Conservation (phyloP, 106 monocot genomes). For the Acanthochlamys bracteata region DNA sequence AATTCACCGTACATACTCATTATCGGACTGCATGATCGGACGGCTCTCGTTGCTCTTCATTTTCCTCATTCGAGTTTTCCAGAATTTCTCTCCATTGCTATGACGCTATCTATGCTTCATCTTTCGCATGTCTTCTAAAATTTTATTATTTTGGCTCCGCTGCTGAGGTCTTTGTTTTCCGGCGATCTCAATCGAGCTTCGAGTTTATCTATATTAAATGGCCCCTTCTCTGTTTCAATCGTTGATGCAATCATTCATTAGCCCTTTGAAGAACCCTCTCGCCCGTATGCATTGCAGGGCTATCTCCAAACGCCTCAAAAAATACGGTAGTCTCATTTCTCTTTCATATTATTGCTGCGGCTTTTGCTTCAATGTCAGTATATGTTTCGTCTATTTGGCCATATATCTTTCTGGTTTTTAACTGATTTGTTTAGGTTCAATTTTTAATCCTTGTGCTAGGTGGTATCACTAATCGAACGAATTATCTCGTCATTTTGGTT, state of each 20-base stretch:
- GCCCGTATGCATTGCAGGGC: slow-evolving; percentile 67
- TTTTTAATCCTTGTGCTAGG: too few relatives aligned
- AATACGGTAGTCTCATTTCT: slow-evolving; percentile 37
- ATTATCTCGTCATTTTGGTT: too few relatives aligned
- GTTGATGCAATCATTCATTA: slow-evolving; percentile 40
- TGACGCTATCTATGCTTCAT: too few relatives aligned
- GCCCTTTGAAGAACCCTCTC: slow-evolving; percentile 70
- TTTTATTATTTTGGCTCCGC: too few relatives aligned
- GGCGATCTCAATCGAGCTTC: too few relatives aligned
- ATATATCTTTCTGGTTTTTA: neutral
- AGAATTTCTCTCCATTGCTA: too few relatives aligned
- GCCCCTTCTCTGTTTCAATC: slow-evolving; percentile 13
- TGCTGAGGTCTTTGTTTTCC: too few relatives aligned
- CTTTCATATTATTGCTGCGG: neutral
- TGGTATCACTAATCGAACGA: neutral
- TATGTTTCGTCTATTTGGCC: neutral
- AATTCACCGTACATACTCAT: too few relatives aligned
- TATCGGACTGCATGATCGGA: too few relatives aligned
- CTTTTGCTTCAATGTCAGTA: neutral
- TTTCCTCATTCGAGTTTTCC: too few relatives aligned
- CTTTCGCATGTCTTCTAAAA: too few relatives aligned
- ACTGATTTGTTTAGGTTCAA: neutral
- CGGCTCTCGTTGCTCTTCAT: too few relatives aligned
- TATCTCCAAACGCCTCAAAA: slow-evolving; percentile 61
- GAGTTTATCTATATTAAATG: neutral